phyloP scores from a whole-genome alignment of 257 asterid genomes.

The Solanum verrucosum region DNA sequence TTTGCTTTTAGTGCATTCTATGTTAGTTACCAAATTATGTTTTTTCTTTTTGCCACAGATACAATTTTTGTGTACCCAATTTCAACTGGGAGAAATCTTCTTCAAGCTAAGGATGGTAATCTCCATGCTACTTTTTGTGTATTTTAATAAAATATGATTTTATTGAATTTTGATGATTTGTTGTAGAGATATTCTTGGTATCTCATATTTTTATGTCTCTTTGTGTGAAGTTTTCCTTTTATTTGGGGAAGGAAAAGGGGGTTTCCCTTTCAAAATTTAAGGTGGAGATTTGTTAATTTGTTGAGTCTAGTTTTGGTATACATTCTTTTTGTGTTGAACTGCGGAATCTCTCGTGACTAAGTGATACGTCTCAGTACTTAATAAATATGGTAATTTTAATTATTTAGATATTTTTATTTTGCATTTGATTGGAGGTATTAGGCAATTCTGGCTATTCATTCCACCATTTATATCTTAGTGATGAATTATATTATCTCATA shows the following conservation, averaged over 20 bases:
- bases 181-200: not conserved
- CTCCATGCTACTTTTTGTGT: not conserved
- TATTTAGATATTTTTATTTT: too few relatives aligned
- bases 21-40: not conserved
- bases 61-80: not conserved
- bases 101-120: not conserved
- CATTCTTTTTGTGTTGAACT: not conserved
- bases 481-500: too few relatives aligned
- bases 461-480: too few relatives aligned
- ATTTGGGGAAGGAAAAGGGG: not conserved
- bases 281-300: not conserved
- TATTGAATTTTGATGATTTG: not conserved
- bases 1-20: not conserved
- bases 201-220: not conserved
- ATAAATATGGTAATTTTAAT: too few relatives aligned
- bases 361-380: not conserved
- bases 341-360: not conserved
- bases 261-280: not conserved
- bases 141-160: not conserved
- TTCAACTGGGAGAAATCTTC: constrained; percentile 3
- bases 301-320: not conserved
- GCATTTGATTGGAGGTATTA: not conserved
- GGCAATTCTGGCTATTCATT: too few relatives aligned
- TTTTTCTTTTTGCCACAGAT: not conserved
- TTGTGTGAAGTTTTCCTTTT: not conserved